phyloP scores from a whole-genome alignment of 1,139 yeast genomes.

The Lodderomyces parapsilosis region DNA sequence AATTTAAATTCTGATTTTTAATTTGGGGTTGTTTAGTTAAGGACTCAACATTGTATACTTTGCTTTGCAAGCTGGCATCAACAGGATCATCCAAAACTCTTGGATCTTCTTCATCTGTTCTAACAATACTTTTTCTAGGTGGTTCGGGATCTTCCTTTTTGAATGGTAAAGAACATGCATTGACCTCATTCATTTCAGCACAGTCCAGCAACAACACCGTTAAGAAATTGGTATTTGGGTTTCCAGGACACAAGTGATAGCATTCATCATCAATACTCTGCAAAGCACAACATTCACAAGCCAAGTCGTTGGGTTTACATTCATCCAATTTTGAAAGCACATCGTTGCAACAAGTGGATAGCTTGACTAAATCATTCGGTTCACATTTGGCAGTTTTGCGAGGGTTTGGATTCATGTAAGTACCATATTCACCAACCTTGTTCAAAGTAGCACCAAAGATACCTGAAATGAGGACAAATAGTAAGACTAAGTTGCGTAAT shows the following conservation, averaged over 20 bases:
- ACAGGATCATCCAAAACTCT: constrained; percentile 5
- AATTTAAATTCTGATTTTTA: constrained; percentile 12
- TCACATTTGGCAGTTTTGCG: constrained; percentile 32
- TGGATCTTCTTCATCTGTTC: constrained; percentile 6
- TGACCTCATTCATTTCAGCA: constrained; percentile 44
- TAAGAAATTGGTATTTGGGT: constrained; percentile 47
- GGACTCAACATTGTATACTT: constrained; percentile 7
- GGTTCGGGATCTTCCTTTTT: constrained; percentile 32
- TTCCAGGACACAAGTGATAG: constrained; percentile 48
- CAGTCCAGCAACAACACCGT: constrained; percentile 47
- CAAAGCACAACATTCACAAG: constrained; percentile 57
- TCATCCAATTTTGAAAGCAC: constrained; percentile 44
- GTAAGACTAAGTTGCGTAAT: background rate
- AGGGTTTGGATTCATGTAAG: constrained; percentile 48
- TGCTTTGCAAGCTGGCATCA: constrained; percentile 13
- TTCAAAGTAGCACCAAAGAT: constrained; percentile 5
- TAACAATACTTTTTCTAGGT: constrained; percentile 1
- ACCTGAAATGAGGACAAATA: background rate
- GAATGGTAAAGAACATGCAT: constrained; percentile 52
- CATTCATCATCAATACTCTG: constrained; percentile 47
- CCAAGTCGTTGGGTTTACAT: constrained; percentile 52
- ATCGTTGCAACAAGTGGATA: constrained; percentile 46
- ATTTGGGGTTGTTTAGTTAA: constrained; percentile 8
- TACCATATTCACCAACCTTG: constrained; percentile 29
- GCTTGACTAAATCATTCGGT: constrained; percentile 41